Evolutionary conservation across 2,329 filamentous ascomycete species (phyloP).

Genomic region (Diaporthe sp.): DNA sequence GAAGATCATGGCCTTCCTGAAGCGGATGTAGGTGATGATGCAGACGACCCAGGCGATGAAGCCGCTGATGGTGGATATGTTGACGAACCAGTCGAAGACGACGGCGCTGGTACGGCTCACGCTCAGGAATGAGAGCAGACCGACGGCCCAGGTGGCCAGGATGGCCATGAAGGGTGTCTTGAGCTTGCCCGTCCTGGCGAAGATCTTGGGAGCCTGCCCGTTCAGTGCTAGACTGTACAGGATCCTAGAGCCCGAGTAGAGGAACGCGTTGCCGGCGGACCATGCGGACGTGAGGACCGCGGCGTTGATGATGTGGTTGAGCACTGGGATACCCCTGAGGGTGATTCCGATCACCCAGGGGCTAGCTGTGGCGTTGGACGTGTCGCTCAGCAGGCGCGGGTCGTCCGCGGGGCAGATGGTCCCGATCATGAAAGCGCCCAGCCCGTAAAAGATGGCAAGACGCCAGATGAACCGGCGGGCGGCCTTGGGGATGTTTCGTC

Average conservation of each 20-base stretch:
- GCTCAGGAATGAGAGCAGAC: constrained; percentile 79
- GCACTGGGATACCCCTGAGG: constrained; percentile 71
- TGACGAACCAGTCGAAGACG: constrained; percentile 81
- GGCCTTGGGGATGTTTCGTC: constrained; percentile 76
- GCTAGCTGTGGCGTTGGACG: constrained; percentile 71
- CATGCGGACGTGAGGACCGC: constrained; percentile 77
- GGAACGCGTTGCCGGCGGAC: constrained; percentile 72
- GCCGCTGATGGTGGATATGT: constrained; percentile 75
- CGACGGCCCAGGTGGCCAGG: constrained; percentile 69
- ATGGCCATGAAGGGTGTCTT: constrained; percentile 73
- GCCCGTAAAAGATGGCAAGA: constrained; percentile 73
- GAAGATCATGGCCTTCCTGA: constrained; percentile 67
- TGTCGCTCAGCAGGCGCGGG: constrained; percentile 65
- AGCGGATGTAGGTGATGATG: constrained; percentile 71
- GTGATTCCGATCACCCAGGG: constrained; percentile 79
- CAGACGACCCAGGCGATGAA: constrained; percentile 73
- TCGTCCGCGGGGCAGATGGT: constrained; percentile 77
- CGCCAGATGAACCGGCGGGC: constrained; percentile 73
- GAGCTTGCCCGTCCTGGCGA: constrained; percentile 70
- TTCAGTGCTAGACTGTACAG: constrained; percentile 77
- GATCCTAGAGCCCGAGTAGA: constrained; percentile 78
- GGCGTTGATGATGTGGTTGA: constrained; percentile 78
- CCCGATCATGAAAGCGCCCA: constrained; percentile 73
- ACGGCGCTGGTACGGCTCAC: constrained; percentile 71
- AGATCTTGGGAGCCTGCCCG: constrained; percentile 74